phyloP scores from a whole-genome alignment of 2,329 filamentous ascomycete genomes.

The Diaporthe longicolla region DNA sequence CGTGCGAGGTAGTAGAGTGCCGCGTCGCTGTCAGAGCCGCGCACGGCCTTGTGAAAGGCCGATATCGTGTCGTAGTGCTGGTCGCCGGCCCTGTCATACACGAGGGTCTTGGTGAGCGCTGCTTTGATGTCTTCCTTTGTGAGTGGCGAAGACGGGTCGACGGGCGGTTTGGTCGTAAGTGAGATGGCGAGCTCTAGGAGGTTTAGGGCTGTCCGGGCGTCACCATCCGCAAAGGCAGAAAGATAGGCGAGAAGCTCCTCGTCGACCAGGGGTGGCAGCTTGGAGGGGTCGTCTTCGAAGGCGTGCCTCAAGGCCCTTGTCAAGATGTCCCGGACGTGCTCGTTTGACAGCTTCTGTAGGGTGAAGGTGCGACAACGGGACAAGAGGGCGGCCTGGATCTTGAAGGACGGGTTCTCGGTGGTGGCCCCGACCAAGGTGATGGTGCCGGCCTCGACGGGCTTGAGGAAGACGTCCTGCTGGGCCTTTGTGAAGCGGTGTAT shows the following conservation, averaged over 20 bases:
- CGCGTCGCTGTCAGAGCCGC: constrained; percentile 88
- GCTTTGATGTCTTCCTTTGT: constrained; percentile 85
- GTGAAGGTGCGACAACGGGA: constrained; percentile 94
- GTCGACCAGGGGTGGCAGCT: constrained; percentile 74
- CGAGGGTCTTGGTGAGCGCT: constrained; percentile 89
- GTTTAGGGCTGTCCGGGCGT: constrained; percentile 93
- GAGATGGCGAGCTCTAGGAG: constrained; percentile 91
- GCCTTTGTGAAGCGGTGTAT: constrained; percentile 92
- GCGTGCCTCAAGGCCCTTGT: constrained; percentile 80
- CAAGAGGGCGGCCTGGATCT: constrained; percentile 87
- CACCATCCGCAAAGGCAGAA: constrained; percentile 88
- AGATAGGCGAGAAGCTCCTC: constrained; percentile 85
- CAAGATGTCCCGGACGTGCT: constrained; percentile 81
- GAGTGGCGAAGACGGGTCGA: constrained; percentile 57
- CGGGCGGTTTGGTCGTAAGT: constrained; percentile 64
- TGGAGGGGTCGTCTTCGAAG: constrained; percentile 54
- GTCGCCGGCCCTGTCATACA: constrained; percentile 95
- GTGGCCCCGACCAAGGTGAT: constrained; percentile 95
- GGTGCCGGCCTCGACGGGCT: constrained; percentile 90
- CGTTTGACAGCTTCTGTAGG: constrained; percentile 78
- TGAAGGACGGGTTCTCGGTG: constrained; percentile 97
- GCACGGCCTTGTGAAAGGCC: constrained; percentile 95
- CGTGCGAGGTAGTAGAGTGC: constrained; percentile 94
- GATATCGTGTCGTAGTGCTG: constrained; percentile 99
- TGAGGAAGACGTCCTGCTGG: constrained; percentile 95